Evolutionary conservation across 2,329 filamentous ascomycete genomes (phyloP).

Genomic region (Gremmenia infestans): DNA sequence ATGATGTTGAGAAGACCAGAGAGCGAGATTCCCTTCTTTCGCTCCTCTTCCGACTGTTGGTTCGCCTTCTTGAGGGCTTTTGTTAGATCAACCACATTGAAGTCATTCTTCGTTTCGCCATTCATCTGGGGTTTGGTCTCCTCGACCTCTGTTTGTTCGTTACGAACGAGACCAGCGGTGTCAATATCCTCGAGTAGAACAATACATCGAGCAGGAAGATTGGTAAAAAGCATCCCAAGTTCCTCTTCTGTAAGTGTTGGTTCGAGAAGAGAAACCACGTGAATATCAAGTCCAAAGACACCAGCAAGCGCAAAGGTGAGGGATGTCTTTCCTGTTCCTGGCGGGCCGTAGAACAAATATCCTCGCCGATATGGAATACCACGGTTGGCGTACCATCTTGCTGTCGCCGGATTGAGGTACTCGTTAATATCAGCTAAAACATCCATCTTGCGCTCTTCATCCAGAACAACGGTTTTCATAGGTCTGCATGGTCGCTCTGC

Average conservation of each 20-base stretch:
- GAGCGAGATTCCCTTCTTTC: conserved; percentile 55
- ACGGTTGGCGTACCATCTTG: conserved; percentile 68
- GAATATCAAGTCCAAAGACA: conserved; percentile 61
- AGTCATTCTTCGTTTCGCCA: conserved; percentile 26
- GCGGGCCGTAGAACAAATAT: conserved; percentile 73
- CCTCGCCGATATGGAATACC: conserved; percentile 74
- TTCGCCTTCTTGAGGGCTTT: conserved; percentile 40
- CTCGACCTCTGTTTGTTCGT: conserved; percentile 18
- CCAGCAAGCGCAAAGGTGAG: conserved; percentile 62
- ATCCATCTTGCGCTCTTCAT: conserved; percentile 58
- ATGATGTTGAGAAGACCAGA: conserved; percentile 79
- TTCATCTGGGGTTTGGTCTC: conserved; percentile 12
- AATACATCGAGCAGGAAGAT: conserved; percentile 57
- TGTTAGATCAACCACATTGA: conserved; percentile 39
- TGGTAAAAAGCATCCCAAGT: conserved; percentile 53
- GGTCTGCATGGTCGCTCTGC: conserved; percentile 62
- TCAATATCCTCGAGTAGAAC: conserved; percentile 68
- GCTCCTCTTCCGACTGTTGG: conserved; percentile 31
- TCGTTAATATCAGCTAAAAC: conserved; percentile 71
- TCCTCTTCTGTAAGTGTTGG: conserved; percentile 58
- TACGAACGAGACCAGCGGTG: conserved; percentile 53
- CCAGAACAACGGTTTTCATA: conserved; percentile 71
- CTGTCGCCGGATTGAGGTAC: conserved; percentile 66
- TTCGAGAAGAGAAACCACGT: conserved; percentile 57
- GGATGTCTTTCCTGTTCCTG: conserved; percentile 69